A percentile compares a stretch with the other conserved stretches of the same genome.
Conservation (phyloP, 768 basidiomycete genomes). For the Ramaria rubella region DNA sequence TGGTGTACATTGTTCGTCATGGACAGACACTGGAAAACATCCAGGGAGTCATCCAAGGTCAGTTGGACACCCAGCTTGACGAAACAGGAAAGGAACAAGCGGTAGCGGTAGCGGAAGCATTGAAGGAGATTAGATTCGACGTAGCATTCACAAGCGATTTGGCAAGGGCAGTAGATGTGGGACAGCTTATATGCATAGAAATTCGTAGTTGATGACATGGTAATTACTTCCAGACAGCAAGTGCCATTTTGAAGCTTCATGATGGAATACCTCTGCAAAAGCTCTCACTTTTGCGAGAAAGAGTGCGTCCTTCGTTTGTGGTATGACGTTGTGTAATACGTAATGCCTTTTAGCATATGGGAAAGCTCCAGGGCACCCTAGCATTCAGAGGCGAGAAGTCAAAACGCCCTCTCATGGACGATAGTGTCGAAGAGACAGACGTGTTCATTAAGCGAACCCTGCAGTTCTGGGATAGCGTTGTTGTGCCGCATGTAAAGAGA, state of each 20-base stretch:
- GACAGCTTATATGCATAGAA: constrained; percentile 9
- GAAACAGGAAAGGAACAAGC: constrained; percentile 45
- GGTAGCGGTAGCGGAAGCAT: constrained; percentile 41
- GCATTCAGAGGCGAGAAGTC: neutral
- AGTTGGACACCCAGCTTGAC: constrained; percentile 63
- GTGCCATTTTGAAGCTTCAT: constrained; percentile 52
- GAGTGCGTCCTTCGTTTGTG: constrained; percentile 38
- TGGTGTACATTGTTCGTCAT: constrained; percentile 65
- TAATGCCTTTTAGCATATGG: constrained; percentile 42
- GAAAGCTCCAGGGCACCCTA: constrained; percentile 47
- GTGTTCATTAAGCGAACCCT: constrained; percentile 44
- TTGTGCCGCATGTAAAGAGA: constrained; percentile 27
- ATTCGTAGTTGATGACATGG: neutral
- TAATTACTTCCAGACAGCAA: constrained; percentile 55
- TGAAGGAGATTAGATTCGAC: constrained; percentile 50
- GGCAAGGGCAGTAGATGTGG: constrained; percentile 57
- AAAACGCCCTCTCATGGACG: constrained; percentile 13
- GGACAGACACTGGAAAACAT: constrained; percentile 73
- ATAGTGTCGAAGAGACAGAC: constrained; percentile 33
- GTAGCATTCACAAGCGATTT: constrained; percentile 69
- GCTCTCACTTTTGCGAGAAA: constrained; percentile 51
- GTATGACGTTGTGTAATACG: neutral
- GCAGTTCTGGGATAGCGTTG: constrained; percentile 53
- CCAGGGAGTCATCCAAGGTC: constrained; percentile 64
- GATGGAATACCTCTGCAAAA: constrained; percentile 37